Conservation (phyloP, 2,329 filamentous ascomycete species). For the Pseudogymnoascus sp. region DNA sequence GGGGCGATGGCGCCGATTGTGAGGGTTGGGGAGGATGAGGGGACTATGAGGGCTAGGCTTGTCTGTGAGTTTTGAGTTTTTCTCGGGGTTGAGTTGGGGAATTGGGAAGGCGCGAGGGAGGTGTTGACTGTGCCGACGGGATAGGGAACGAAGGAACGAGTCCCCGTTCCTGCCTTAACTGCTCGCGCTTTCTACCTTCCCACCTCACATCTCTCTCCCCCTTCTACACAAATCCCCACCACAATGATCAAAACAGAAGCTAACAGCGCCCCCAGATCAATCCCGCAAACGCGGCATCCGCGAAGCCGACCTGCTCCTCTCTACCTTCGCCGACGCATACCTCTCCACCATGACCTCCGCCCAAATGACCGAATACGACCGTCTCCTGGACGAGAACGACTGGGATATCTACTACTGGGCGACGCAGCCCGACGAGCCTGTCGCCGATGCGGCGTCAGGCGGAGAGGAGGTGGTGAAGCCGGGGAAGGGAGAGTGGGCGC, state of each 20-base stretch:
- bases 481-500: conserved; percentile 77
- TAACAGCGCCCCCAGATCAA: conserved; percentile 57
- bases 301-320: conserved; percentile 91
- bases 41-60: conserved; percentile 82
- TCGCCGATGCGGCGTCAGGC: conserved; percentile 34
- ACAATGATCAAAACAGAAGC: background rate
- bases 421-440: conserved; percentile 66
- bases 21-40: conserved; percentile 70
- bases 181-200: too few relatives aligned
- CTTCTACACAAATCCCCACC: background rate
- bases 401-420: conserved; percentile 99
- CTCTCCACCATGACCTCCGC: conserved; percentile 63
- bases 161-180: too few relatives aligned
- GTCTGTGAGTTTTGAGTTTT: conserved; percentile 47
- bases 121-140: background rate
- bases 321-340: conserved; percentile 81
- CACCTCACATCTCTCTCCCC: conserved; percentile 13
- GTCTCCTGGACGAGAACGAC: conserved; percentile 96
- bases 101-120: background rate
- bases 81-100: background rate
- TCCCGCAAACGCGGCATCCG: conserved; percentile 93
- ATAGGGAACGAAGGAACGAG: too few relatives aligned
- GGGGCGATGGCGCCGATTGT: conserved; percentile 89
- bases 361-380: conserved; percentile 78
- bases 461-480: conserved; percentile 25